A percentile compares a stretch with the other conserved stretches of the same genome.
Evolutionary conservation across 495 filamentous ascomycete genomes (phyloP).

Genomic region (Talaromyces liani): DNA sequence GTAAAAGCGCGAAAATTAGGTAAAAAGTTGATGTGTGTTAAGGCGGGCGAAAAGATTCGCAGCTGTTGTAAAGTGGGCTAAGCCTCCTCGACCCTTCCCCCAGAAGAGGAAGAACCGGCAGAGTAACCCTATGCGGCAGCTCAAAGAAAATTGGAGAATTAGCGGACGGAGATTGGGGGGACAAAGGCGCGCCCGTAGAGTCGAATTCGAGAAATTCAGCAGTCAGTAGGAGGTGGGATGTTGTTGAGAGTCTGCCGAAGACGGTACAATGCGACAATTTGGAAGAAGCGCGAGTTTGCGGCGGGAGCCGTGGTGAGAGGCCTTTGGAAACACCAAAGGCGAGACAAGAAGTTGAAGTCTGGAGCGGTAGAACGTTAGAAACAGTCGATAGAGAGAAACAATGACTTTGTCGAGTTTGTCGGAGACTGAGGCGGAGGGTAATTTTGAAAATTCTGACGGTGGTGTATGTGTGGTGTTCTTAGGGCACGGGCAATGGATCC

Average conservation of each 20-base stretch:
- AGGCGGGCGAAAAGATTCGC: constrained; percentile 83
- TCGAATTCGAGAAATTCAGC: constrained; percentile 47
- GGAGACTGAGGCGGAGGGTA: background rate
- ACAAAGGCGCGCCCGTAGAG: constrained; percentile 41
- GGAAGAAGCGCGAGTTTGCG: constrained; percentile 58
- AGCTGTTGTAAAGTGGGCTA: constrained; percentile 76
- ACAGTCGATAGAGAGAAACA: background rate
- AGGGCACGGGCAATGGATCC: background rate
- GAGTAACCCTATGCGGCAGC: constrained; percentile 98
- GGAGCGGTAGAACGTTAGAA: background rate
- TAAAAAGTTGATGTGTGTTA: constrained; percentile 48
- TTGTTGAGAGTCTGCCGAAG: constrained; percentile 59
- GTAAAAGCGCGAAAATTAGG: constrained; percentile 11
- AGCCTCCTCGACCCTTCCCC: constrained; percentile 92
- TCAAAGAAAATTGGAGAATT: constrained; percentile 55
- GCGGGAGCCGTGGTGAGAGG: constrained; percentile 65
- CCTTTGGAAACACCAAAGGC: constrained; percentile 70
- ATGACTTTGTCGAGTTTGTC: background rate
- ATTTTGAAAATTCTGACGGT: background rate
- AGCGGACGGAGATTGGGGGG: constrained; percentile 45
- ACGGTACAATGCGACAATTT: constrained; percentile 64
- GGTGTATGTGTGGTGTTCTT: background rate
- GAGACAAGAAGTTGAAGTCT: constrained; percentile 4
- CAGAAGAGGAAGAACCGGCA: constrained; percentile 91
- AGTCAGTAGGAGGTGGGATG: constrained; percentile 66